Percentiles rank a stretch among this genome's conserved stretches.
Conservation (phyloP, 768 basidiomycete species). For the Kwoniella bestiolae region DNA sequence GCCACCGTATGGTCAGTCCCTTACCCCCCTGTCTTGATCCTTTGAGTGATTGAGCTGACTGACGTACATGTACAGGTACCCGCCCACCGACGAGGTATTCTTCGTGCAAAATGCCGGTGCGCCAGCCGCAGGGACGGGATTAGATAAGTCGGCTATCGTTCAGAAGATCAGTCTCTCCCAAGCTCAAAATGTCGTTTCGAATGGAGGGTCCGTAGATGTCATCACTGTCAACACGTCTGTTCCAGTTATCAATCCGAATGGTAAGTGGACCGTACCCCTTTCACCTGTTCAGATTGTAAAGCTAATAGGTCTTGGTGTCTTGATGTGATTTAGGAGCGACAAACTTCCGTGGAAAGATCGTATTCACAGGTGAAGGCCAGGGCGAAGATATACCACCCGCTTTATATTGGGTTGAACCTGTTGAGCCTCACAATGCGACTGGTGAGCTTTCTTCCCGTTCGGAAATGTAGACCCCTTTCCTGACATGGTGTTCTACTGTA, state of each 20-base stretch:
- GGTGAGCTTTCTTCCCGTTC: constrained; percentile 36
- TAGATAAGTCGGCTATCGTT: constrained; percentile 69
- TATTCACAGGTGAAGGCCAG: constrained; percentile 71
- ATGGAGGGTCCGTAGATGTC: constrained; percentile 57
- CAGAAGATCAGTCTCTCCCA: constrained; percentile 68
- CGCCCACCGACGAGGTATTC: constrained; percentile 72
- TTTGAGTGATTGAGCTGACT: not conserved
- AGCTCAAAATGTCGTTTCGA: constrained; percentile 60
- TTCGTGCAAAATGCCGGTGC: constrained; percentile 75
- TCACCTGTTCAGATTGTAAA: constrained; percentile 62
- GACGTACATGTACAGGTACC: constrained; percentile 55
- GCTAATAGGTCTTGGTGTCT: not conserved
- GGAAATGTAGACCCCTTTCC: not conserved
- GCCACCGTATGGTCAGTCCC: constrained; percentile 58
- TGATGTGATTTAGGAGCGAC: constrained; percentile 49
- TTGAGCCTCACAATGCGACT: constrained; percentile 68
- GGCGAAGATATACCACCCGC: constrained; percentile 66
- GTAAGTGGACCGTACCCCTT: constrained; percentile 55
- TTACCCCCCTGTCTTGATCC: not conserved
- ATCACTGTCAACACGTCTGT: constrained; percentile 21
- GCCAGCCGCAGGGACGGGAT: constrained; percentile 66
- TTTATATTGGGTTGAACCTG: constrained; percentile 69
- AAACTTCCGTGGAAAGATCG: constrained; percentile 65
- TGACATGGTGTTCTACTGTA: constrained; percentile 17
- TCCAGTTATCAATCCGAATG: constrained; percentile 56